Evolutionary conservation across 2,329 filamentous ascomycete species (phyloP).

Genomic region (Stagonosporopsis tanaceti): DNA sequence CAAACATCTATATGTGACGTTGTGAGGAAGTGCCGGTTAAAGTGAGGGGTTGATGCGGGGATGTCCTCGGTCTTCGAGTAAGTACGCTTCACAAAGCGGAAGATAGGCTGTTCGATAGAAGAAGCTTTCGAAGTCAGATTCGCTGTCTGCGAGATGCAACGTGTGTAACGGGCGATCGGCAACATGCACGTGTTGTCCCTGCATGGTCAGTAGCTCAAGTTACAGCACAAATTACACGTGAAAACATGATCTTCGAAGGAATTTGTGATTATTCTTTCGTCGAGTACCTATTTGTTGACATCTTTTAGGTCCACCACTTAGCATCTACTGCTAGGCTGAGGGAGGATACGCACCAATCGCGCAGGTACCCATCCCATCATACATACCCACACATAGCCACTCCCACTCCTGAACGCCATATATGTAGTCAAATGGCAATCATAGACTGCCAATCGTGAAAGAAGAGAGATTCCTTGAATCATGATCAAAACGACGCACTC

Average conservation of each 20-base stretch:
- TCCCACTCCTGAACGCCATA: slow-evolving; percentile 13
- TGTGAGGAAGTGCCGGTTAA: not conserved
- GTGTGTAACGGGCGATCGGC: not conserved
- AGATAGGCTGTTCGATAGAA: not conserved
- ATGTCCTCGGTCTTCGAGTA: slow-evolving; percentile 19
- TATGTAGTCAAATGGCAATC: slow-evolving; percentile 18
- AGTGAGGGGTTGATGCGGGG: slow-evolving; percentile 19
- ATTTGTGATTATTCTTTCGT: slow-evolving; percentile 4
- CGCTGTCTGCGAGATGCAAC: not conserved
- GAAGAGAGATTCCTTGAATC: slow-evolving; percentile 11
- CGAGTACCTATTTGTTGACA: slow-evolving; percentile 2
- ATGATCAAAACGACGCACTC: slow-evolving; percentile 13
- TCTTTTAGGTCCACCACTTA: slow-evolving; percentile 10
- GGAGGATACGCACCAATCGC: slow-evolving; percentile 9
- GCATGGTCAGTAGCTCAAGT: not conserved
- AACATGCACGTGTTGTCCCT: not conserved
- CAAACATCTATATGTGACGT: not conserved
- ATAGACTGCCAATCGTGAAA: slow-evolving; percentile 11
- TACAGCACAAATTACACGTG: not conserved
- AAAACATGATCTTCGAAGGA: not conserved
- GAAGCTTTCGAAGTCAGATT: not conserved
- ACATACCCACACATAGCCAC: slow-evolving; percentile 5
- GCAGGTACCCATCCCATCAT: slow-evolving; percentile 12
- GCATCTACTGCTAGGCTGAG: slow-evolving; percentile 8
- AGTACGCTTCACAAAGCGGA: not conserved